Base-by-base conservation (phyloP, 257 asterid genomes). In the Eustoma russellianum region DNA sequence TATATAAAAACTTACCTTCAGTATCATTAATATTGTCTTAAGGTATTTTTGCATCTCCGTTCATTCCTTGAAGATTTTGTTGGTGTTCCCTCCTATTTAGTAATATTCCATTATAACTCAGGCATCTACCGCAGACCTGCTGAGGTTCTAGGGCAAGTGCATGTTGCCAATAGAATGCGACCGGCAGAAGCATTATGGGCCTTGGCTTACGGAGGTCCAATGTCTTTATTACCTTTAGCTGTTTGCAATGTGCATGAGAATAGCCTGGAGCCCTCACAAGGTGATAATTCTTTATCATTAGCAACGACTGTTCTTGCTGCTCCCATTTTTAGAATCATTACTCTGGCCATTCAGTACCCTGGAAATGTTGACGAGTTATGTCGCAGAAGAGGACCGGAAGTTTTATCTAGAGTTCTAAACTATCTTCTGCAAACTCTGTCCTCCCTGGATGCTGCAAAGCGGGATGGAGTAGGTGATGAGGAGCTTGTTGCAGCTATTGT, bases 81-180 rank as follows among this genome's bases (percentile, higher is more conserved):
- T 17, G 8, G 33, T 43, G 53, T 44, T 55, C 14, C 53, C 53
- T 45, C 41, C 15, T 34, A 24, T 38, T 62, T 56, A 46, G 41
- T 70, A 62, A 19, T 53, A 43, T 52, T 57, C 46, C 59, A 67
- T 24, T 67, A 65, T 54, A 57, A 64, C 69, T 71, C 75, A 91
- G 98, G 98, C 56, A 69, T 79, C 81, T 81, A 72, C 45, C 83
- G 98, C 63, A 79, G 96, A 62, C 98, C 95, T 33, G 98, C 98
- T 41, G 98, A 91, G 79, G 95, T 91, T 73, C 97, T 91, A 61
- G 98, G 98, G 69, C 98, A 91, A 78, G 98, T 91, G 59, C 95
- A 91, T 51, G 96, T 91, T 67, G 95, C 98, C 58, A 75, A 77
- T 65, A 86, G 96, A 79, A 82, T 82, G 83, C 82, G 98, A 30